These are phyloP conservation scores for Syzygium grande DNA, from an alignment of 345 rosid genomes.

Conservation along the genomic window DNA sequence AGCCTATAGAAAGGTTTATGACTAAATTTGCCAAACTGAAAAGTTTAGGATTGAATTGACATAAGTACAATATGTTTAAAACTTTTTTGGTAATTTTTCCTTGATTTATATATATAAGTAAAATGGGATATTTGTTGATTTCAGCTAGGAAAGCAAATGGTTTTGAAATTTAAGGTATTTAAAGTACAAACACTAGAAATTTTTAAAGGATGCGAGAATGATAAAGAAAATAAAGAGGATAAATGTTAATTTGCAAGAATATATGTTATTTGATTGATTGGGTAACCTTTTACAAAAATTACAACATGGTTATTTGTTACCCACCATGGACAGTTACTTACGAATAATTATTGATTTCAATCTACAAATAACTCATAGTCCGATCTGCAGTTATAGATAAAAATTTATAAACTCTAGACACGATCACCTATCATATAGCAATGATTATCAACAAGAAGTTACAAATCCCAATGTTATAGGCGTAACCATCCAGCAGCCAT, in stretches of 20 bases:
- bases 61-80: too few species aligned
- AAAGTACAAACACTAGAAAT: neutral
- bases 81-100: neutral
- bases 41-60: too few species aligned
- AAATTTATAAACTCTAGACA: neutral
- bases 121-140: neutral
- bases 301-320: neutral
- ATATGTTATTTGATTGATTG: neutral
- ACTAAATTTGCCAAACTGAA: too few species aligned
- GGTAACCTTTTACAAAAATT: neutral
- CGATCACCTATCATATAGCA: neutral
- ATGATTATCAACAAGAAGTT: neutral
- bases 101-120: neutral
- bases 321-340: neutral
- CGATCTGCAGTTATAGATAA: neutral
- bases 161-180: neutral
- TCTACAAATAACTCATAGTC: neutral
- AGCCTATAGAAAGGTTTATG: neutral
- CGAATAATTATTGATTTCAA: neutral
- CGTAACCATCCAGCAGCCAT: neutral
- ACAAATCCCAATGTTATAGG: neutral
- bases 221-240: neutral
- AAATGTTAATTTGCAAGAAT: neutral
- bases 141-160: neutral
- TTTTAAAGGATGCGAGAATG: neutral